Conservation (phyloP, 371 early-diverging fungal genomes). For the Quaeritorhiza haematococci region DNA sequence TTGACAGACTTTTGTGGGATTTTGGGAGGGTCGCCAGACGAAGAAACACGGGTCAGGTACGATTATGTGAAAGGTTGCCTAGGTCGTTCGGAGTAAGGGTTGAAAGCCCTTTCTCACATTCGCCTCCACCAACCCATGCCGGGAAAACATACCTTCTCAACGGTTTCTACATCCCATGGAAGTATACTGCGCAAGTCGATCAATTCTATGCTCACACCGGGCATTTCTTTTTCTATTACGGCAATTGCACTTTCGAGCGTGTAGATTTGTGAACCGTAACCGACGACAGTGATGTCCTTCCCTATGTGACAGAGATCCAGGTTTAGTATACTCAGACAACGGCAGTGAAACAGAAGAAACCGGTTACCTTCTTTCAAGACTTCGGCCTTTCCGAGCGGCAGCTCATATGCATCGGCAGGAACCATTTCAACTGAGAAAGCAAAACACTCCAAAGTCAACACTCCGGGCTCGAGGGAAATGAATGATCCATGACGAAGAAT, state of each 20-base stretch:
- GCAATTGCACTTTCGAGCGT: slow-evolving; percentile 86
- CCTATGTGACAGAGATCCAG: slow-evolving; percentile 17
- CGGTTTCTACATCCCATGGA: slow-evolving; percentile 93
- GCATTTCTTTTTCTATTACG: slow-evolving; percentile 80
- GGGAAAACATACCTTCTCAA: slow-evolving; percentile 54
- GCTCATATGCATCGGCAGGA: slow-evolving; percentile 85
- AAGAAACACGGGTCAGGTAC: no score
- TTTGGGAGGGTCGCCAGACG: no score
- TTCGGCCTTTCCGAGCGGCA: slow-evolving; percentile 93
- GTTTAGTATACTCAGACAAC: neutral
- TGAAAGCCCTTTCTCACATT: neutral
- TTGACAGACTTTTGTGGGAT: slow-evolving; percentile 65
- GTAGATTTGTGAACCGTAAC: slow-evolving; percentile 93
- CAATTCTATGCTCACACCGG: slow-evolving; percentile 86
- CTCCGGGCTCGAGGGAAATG: no score
- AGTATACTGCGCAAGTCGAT: slow-evolving; percentile 90
- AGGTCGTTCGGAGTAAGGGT: neutral
- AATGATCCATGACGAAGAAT: no score
- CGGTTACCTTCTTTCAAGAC: slow-evolving; percentile 73
- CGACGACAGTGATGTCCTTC: slow-evolving; percentile 87
- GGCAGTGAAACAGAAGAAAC: neutral
- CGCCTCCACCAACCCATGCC: slow-evolving; percentile 2
- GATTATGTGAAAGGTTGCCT: neutral
- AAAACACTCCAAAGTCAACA: neutral
- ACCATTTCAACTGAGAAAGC: slow-evolving; percentile 80